A percentile compares a stretch with the other conserved stretches of the same genome.
Evolutionary conservation across 176 grass and related monocot genomes (phyloP).

Genomic region (Ensete ventricosum): DNA sequence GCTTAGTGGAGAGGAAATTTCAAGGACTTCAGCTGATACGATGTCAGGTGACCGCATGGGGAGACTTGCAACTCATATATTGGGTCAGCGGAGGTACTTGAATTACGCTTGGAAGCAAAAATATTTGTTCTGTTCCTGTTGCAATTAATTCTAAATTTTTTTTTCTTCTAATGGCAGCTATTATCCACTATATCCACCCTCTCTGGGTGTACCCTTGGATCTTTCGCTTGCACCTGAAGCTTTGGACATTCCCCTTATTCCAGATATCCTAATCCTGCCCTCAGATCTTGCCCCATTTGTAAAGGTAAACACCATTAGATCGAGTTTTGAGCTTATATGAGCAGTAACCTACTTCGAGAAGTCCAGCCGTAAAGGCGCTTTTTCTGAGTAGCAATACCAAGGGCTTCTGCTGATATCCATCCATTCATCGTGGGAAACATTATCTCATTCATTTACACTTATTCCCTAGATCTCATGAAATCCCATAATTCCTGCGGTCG

Average conservation of each 20-base stretch:
- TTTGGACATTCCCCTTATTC: conserved; percentile 50
- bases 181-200: conserved; percentile 77
- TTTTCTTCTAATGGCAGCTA: conserved; percentile 42
- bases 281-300: conserved; percentile 90
- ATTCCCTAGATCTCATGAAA: neutral
- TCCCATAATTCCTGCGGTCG: neutral
- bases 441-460: neutral
- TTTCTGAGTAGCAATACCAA: neutral
- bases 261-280: conserved; percentile 75
- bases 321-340: neutral
- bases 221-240: conserved; percentile 66
- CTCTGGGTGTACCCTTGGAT: conserved; percentile 71
- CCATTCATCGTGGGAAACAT: neutral
- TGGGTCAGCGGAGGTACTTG: conserved; percentile 72
- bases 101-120: neutral
- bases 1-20: conserved; percentile 87
- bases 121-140: neutral
- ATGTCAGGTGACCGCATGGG: conserved; percentile 50
- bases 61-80: conserved; percentile 62
- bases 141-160: conserved; percentile 11
- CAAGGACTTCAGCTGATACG: conserved; percentile 37
- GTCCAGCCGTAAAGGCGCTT: no score
- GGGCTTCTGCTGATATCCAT: neutral
- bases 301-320: conserved; percentile 41
- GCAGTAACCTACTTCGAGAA: neutral